A percentile compares a stretch with the other conserved stretches of the same genome.
Conservation (phyloP, 352 stramenopile genomes). For the Pythium vanterpoolii region DNA sequence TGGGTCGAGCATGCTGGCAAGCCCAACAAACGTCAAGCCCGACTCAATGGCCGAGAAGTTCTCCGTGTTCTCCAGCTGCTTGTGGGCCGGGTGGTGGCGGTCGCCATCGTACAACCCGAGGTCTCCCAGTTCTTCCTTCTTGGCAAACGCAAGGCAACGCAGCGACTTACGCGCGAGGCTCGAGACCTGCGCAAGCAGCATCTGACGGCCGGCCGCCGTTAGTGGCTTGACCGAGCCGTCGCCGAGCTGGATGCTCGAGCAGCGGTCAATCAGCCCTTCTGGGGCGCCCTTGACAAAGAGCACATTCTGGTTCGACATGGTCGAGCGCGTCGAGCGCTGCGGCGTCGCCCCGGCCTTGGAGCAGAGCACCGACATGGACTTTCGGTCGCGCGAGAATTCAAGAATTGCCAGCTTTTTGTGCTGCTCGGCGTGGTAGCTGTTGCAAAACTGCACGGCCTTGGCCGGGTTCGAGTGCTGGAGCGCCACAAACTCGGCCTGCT, state of each 20-base stretch:
- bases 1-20: constrained; percentile 98
- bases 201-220: constrained; percentile 80
- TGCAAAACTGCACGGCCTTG: constrained; percentile 81
- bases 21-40: constrained; percentile 95
- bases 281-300: constrained; percentile 98
- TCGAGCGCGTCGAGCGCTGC: constrained; percentile 67
- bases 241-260: constrained; percentile 90
- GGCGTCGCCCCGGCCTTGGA: constrained; percentile 31
- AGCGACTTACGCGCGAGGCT: constrained; percentile 92
- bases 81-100: constrained; percentile 82
- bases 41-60: constrained; percentile 95
- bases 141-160: constrained; percentile 94
- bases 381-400: constrained; percentile 96
- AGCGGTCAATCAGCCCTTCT: constrained; percentile 96
- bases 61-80: constrained; percentile 73
- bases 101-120: constrained; percentile 80
- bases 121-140: constrained; percentile 91
- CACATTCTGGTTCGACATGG: constrained; percentile 82
- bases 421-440: constrained; percentile 70
- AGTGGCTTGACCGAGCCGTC: constrained; percentile 93
- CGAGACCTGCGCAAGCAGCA: constrained; percentile 90
- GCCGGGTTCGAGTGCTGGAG: constrained; percentile 57
- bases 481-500: constrained; percentile 60
- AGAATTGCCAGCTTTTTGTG: constrained; percentile 93
- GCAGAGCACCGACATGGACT: constrained; percentile 97